Evolutionary conservation across 352 stramenopile genomes (phyloP), one percentile per base, ranked within the genome.

Genomic region (Pythium coloratum): DNA sequence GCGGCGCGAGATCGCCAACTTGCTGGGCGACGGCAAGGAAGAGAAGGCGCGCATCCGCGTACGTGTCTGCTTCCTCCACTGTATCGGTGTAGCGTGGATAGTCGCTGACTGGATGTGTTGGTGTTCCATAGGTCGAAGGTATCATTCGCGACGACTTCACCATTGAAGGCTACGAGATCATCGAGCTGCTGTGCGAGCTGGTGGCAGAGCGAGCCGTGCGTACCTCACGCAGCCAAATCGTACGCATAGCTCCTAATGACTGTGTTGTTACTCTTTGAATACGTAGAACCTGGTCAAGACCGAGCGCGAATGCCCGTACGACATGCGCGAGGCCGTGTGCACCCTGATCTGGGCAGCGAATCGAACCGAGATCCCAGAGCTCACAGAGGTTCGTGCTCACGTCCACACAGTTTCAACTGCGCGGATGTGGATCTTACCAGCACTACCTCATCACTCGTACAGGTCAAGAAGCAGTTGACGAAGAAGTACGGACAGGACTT

Each of bases 131-230:
- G 87, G 87, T 96, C 38, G 88, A 96, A 77, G 86, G 88, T 10
- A 92, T 99, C 28, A 98, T 99, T 71, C 88, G 94, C 13, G 94
- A 98, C 50, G 96, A 99, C 71, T 97, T 98, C 67, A 96, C 92
- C 13, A 89, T 98, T 33, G 95, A 99, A 77, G 96, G 94, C 6
- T 98, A 98, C 72, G 95, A 98, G 71, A 97, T 98, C 68, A 73
- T 99, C 32, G 87, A 95, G 67, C 76, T 99, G 14, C 75, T 97
- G 53, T 99, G 95, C 68, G 94, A 98, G 61, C 73, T 99, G 3
- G 62, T 99, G 14, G 84, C 82, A 18, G 95, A 99, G 75, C 86
- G 96, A 56, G 92, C 95, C 66, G 85, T 93, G 30, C 6, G 24
- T 53, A 30, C 28, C 3, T 30, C 28, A 30, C 28, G 28, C 28